Evolutionary conservation across 768 basidiomycete genomes (phyloP), one percentile per base, ranked within the genome.

Genomic region (Termitomyces sp.): DNA sequence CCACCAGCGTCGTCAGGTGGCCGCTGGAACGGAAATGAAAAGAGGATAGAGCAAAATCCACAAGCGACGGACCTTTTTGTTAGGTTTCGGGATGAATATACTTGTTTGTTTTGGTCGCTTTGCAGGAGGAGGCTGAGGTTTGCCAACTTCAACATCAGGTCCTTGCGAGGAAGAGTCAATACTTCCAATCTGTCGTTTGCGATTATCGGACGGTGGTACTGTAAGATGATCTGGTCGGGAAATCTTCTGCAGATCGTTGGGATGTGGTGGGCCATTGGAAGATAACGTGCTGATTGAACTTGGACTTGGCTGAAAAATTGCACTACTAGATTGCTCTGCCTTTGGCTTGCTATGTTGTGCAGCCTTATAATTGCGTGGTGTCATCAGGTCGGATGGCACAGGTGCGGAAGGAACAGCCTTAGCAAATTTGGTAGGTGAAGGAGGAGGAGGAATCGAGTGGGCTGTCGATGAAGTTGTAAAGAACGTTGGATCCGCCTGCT

Each of bases 11-110:
- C 62, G 39, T 62, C 50, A 20, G 60, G 51, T 16, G 64, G 67
- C n/a, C 64, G 63, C 62, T 66, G 42, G 9, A n/a, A 34, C 6
- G 7, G 33, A 2, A 30, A 63, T 16, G 49, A 39, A 31, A 33
- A 46, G 16, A 9, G n/a, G 22, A 12, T 12, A 41, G 5, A 48
- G 6, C 6, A n/a, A 22, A 6, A 18, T 18, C 13, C 16, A 31
- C 36, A 16, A 22, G 31, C 33, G 45, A 41, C 47, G 37, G 63
- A 63, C 65, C 65, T 61, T 63, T 53, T 71, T 67, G 67, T 82
- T 84, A 30, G 57, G 46, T 65, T 82, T 88, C 1, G 87, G 87
- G 58, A 89, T 88, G 67, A 89, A 89, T 57, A 88, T 70, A 41
- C 61, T 77, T 0, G 75, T 73, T 63, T 73, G 73, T 61, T 80